phyloP scores from a whole-genome alignment of 257 asterid species.

The Linderniella brevidens region DNA sequence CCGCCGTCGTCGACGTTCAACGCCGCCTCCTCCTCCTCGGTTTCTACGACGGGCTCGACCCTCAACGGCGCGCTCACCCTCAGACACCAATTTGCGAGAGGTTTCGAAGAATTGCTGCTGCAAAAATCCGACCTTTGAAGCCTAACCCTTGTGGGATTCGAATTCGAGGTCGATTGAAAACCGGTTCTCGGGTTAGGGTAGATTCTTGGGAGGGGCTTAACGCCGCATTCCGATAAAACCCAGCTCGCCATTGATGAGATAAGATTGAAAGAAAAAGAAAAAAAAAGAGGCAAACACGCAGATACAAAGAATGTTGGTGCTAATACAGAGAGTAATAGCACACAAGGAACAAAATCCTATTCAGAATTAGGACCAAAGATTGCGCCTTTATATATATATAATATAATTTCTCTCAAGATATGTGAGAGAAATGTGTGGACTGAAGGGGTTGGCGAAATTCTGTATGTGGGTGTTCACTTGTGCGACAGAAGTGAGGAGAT shows the following conservation, averaged over 20 bases:
- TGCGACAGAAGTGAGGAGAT: constrained; percentile 12
- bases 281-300: too few species aligned
- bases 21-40: constrained; percentile 15
- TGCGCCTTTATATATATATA: constrained; percentile 6
- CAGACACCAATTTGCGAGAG: constrained; percentile 27
- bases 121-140: constrained; percentile 17
- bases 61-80: constrained; percentile 66
- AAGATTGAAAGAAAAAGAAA: background rate
- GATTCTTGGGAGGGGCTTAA: constrained; percentile 18
- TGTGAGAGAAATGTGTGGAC: constrained; percentile 16
- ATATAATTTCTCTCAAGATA: constrained; percentile 4
- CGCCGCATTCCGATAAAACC: constrained; percentile 24
- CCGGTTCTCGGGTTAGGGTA: constrained; percentile 22
- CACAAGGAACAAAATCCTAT: background rate
- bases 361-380: constrained; percentile 11
- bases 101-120: constrained; percentile 6
- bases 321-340: background rate
- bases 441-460: background rate
- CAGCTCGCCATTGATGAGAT: constrained; percentile 16
- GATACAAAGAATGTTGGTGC: too few species aligned
- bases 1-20: constrained; percentile 6
- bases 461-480: constrained; percentile 3
- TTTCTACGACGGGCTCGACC: constrained; percentile 29
- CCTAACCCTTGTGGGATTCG: constrained; percentile 17
- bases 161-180: constrained; percentile 8